Conservation (phyloP, 306 rosid species). For the Rosa lucieae region DNA sequence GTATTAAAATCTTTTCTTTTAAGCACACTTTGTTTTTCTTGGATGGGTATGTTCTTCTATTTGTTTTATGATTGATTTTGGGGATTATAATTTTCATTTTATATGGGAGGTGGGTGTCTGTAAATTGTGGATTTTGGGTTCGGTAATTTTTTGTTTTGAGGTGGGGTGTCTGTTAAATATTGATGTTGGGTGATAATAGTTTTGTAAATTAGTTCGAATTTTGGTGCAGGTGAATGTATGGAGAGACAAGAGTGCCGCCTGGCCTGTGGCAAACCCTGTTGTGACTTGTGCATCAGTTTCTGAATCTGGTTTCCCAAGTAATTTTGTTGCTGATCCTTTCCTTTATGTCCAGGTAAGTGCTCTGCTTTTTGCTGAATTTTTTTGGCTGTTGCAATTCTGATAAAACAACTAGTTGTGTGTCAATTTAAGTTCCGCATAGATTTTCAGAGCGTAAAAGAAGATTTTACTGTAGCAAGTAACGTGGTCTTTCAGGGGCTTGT, state of each 20-base stretch:
- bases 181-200: constrained; percentile 18
- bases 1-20: neutral
- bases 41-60: neutral
- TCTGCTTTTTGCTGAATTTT: constrained; percentile 1
- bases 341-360: constrained; percentile 70
- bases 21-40: neutral
- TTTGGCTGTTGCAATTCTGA: neutral
- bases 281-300: constrained; percentile 92
- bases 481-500: neutral
- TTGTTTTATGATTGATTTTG: neutral
- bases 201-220: constrained; percentile 24
- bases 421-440: neutral
- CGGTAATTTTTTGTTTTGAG: neutral
- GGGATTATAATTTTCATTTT: constrained; percentile 5
- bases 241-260: constrained; percentile 68
- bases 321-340: constrained; percentile 98
- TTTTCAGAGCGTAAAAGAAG: neutral
- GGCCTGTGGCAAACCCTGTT: constrained; percentile 99
- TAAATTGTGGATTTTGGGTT: constrained; percentile 9
- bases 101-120: constrained; percentile 5
- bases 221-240: constrained; percentile 64
- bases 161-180: constrained; percentile 8
- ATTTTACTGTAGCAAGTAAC: neutral
- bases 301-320: constrained; percentile 87
- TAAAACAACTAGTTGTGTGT: neutral